Percentiles rank a stretch among this genome's conserved stretches.
Conservation (phyloP, 1,284 basidiomycete genomes). For the Cronartium ribicola region DNA sequence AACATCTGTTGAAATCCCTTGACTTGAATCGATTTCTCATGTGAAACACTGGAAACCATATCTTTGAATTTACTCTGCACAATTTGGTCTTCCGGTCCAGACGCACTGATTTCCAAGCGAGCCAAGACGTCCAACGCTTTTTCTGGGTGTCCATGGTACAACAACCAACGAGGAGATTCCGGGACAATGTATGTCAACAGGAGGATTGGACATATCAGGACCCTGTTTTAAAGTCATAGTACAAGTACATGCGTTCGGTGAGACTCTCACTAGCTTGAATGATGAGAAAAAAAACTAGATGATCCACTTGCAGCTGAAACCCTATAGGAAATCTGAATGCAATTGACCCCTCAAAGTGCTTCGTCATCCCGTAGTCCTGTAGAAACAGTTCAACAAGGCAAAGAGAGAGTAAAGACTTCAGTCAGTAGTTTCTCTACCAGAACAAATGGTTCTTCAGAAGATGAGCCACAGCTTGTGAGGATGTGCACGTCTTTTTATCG, state of each 20-base stretch:
- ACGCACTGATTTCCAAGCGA: constrained; percentile 45
- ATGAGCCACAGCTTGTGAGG: no score
- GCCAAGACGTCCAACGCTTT: constrained; percentile 47
- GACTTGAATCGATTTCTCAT: constrained; percentile 47
- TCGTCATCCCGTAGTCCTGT: constrained; percentile 49
- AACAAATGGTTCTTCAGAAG: no score
- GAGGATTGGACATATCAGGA: constrained; percentile 47
- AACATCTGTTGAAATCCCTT: constrained; percentile 49
- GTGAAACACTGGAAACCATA: constrained; percentile 47
- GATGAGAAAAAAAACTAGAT: background rate
- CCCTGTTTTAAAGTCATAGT: constrained; percentile 14
- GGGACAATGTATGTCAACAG: constrained; percentile 46
- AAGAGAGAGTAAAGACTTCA: no score
- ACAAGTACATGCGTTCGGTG: no score
- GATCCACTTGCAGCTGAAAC: constrained; percentile 44
- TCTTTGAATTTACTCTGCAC: constrained; percentile 46
- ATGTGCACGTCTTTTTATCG: no score
- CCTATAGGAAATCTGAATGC: constrained; percentile 44
- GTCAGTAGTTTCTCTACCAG: no score
- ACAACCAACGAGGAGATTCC: constrained; percentile 51
- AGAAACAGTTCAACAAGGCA: no score
- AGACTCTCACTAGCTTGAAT: no score
- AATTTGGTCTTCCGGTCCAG: constrained; percentile 44
- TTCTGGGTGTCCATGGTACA: constrained; percentile 46
- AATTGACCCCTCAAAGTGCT: constrained; percentile 26